Conservation (phyloP, 1,284 basidiomycete species). For the Ustilago crameri region DNA sequence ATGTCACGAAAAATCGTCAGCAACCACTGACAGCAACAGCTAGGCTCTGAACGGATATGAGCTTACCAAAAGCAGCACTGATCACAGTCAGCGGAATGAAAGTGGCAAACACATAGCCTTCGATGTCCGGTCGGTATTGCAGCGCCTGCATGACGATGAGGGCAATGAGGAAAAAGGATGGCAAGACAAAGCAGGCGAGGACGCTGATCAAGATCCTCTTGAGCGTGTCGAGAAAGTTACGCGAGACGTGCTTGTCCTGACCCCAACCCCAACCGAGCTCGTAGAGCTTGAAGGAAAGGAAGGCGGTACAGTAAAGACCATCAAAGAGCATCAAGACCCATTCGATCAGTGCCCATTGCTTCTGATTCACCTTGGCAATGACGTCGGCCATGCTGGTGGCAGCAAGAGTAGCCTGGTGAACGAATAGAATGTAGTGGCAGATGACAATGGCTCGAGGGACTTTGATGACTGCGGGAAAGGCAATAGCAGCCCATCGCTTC, state of each 20-base stretch:
- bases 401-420: conserved; percentile 1
- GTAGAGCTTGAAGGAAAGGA: conserved; percentile 29
- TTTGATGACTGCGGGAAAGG: conserved; percentile 71
- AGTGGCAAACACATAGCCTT: conserved; percentile 31
- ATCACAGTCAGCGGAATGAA: conserved; percentile 15
- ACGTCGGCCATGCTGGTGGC: conserved; percentile 19
- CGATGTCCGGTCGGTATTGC: conserved; percentile 16
- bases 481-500: conserved; percentile 20
- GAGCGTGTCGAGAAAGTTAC: conserved; percentile 24
- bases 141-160: conserved; percentile 30
- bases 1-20: neutral
- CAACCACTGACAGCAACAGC: neutral
- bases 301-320: conserved; percentile 31
- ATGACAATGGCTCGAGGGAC: conserved; percentile 35
- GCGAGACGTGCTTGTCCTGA: conserved; percentile 27
- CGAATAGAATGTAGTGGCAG: conserved; percentile 23
- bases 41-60: neutral
- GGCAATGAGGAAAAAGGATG: conserved; percentile 25
- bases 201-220: conserved; percentile 24
- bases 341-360: conserved; percentile 23
- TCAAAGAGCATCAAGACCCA: conserved; percentile 35
- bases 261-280: conserved; percentile 43
- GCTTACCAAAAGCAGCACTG: conserved; percentile 27
- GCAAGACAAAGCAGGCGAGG: conserved; percentile 26
- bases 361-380: conserved; percentile 18